These are phyloP conservation scores for Trichothecium roseum DNA, from an alignment of 2,329 filamentous ascomycete genomes.

Conservation along the genomic window DNA sequence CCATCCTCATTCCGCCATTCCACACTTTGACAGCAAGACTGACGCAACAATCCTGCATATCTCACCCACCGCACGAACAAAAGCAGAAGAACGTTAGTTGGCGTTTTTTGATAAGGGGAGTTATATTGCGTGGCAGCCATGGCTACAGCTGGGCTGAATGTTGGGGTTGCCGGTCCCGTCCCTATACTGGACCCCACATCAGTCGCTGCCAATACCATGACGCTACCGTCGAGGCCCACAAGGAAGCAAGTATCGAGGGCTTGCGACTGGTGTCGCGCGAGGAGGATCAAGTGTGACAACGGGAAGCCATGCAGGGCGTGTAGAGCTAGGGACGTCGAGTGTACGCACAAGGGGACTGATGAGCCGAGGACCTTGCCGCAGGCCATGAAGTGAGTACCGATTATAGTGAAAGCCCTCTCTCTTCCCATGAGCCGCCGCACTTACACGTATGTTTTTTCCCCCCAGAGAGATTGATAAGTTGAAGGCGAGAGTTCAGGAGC, in stretches of 20 bases:
- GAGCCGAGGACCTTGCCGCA: conserved; percentile 6
- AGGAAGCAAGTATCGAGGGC: conserved; percentile 17
- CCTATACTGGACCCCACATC: too few species aligned
- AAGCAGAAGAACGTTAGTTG: too few species aligned
- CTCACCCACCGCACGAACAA: too few species aligned
- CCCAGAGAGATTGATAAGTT: conserved; percentile 23
- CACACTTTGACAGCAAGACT: too few species aligned
- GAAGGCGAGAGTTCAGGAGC: conserved; percentile 16
- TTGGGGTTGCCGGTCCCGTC: too few species aligned
- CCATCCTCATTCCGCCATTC: too few species aligned
- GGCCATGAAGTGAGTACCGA: conserved; percentile 8
- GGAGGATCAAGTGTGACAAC: conserved; percentile 17
- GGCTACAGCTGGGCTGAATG: too few species aligned
- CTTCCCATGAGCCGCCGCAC: neutral
- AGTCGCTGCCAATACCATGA: too few species aligned
- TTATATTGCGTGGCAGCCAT: too few species aligned
- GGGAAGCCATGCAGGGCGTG: conserved; percentile 15
- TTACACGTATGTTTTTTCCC: neutral
- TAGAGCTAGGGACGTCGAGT: conserved; percentile 7
- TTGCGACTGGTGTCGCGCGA: conserved; percentile 19
- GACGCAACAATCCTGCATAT: too few species aligned
- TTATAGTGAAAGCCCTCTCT: too few species aligned
- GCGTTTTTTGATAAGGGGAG: too few species aligned
- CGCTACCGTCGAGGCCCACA: conserved; percentile 8
- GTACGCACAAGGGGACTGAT: conserved; percentile 6